phyloP scores from a whole-genome alignment of 75 land plant species.

The Pseudotsuga menziesii region DNA sequence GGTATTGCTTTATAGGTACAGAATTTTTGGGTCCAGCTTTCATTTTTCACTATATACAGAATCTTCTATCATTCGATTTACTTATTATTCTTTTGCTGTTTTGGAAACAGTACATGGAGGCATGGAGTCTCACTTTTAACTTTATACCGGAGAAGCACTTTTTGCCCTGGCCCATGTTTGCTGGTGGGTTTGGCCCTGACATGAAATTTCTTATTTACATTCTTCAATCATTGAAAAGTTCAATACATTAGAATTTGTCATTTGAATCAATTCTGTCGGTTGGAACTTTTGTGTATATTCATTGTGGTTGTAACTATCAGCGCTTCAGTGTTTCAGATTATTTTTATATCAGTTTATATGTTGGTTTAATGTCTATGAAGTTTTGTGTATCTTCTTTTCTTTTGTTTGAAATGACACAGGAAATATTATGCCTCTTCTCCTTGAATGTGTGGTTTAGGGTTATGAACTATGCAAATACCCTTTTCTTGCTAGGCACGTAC shows the following conservation, averaged over 20 bases:
- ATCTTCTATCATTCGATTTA: neutral
- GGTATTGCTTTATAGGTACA: conserved; percentile 9
- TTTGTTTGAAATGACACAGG: no score
- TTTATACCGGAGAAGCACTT: conserved; percentile 3
- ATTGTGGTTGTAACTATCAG: no score
- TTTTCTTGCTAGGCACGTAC: no score
- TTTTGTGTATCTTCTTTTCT: no score
- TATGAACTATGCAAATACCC: no score
- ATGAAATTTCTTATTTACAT: neutral
- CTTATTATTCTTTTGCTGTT: neutral
- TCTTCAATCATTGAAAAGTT: neutral
- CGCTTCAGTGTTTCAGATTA: no score
- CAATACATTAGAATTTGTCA: neutral
- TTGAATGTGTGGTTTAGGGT: no score
- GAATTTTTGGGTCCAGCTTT: neutral
- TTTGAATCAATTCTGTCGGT: neutral
- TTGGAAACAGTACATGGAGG: neutral
- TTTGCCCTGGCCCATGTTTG: conserved; percentile 6
- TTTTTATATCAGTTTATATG: no score
- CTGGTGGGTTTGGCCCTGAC: neutral
- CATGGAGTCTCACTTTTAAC: conserved; percentile 3
- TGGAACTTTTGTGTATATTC: no score
- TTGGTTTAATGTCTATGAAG: no score
- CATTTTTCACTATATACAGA: neutral
- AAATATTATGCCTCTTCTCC: no score